Evolutionary conservation across 139 green algal species (phyloP), one percentile per base, ranked within the genome.

Genomic region (Tetradesmus obliquus): DNA sequence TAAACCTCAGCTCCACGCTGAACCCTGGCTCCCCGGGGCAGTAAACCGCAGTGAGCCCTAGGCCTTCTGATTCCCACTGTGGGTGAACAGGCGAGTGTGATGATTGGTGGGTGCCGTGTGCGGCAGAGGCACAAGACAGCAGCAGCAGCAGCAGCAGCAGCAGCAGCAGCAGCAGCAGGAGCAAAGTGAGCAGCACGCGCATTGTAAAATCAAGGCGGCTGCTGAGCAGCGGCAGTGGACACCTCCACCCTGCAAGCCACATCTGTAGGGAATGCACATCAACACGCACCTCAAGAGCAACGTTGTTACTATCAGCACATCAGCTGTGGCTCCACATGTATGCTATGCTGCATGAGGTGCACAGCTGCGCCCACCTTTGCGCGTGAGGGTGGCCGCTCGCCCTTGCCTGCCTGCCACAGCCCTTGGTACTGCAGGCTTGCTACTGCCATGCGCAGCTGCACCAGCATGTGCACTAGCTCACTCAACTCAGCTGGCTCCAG

Each of bases 361-460:
- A 15, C 20, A 7, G 20, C 72, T n/a, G 12, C 20, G 22, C 72
- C 45, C 72, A 80, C 72, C 72, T 80, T 80, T 7, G 72, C 72
- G 20, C 72, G 72, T 80, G 72, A 80, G 19, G 72, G 72, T 51
- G 72, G 72, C 72, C 72, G 12, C 9, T 80, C 72, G 22, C 20
- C 20, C 22, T 45, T 80, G 19, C 72, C 72, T 51, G 72, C 72
- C 20, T 17, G 19, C 72, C 72, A 80, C 20, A 80, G 22, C 20
- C 72, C 72, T 20, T 80, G 72, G 72, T 51, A 80, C 72, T 45
- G 20, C 72, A 80, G 20, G 72, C 72, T 80, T 17, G 72, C 72
- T 20, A 80, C 72, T 51, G 72, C 72, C 72, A 80, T 80, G 72
- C 72, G 72, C 72, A 80, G 72, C 72, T 80, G 72, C 72, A 32